Percentiles rank a stretch among this genome's conserved stretches.
phyloP scores from a whole-genome alignment of 257 asterid genomes.

The Salvia hispanica region DNA sequence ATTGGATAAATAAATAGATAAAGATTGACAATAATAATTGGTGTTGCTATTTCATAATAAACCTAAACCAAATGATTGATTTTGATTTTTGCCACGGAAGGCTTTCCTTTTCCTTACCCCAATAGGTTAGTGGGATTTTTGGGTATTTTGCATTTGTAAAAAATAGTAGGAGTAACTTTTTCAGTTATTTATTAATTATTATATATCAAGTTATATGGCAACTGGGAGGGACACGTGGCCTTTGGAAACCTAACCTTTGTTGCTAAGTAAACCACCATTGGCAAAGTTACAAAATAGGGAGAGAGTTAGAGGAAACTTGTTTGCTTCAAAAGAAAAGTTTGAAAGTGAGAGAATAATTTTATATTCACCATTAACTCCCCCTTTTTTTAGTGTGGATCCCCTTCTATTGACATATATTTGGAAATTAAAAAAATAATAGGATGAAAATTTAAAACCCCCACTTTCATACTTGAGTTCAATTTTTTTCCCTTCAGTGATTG shows the following conservation, averaged over 20 bases:
- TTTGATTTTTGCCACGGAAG: constrained; percentile 12
- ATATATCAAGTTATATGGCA: constrained; percentile 11
- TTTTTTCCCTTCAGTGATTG: not conserved
- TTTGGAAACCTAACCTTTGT: constrained; percentile 40
- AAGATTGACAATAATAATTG: not conserved
- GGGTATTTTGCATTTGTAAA: constrained; percentile 8
- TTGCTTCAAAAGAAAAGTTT: constrained; percentile 16
- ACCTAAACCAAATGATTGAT: constrained; percentile 1
- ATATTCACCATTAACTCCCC: constrained; percentile 25
- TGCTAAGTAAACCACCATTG: constrained; percentile 41
- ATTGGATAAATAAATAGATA: not conserved
- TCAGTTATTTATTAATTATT: not conserved
- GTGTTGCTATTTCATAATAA: not conserved
- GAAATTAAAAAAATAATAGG: not conserved
- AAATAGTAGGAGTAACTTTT: not conserved
- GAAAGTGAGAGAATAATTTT: constrained; percentile 35
- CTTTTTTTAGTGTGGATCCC: constrained; percentile 4
- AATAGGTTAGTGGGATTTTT: constrained; percentile 28
- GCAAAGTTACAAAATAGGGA: constrained; percentile 24
- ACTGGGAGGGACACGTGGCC: constrained; percentile 33
- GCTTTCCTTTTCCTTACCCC: constrained; percentile 37
- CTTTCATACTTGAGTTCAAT: not conserved
- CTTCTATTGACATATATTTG: not conserved
- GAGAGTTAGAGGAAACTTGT: constrained; percentile 25
- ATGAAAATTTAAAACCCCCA: too few species aligned